Conservation (phyloP, 805 yeast genomes). For the Candida corydali region DNA sequence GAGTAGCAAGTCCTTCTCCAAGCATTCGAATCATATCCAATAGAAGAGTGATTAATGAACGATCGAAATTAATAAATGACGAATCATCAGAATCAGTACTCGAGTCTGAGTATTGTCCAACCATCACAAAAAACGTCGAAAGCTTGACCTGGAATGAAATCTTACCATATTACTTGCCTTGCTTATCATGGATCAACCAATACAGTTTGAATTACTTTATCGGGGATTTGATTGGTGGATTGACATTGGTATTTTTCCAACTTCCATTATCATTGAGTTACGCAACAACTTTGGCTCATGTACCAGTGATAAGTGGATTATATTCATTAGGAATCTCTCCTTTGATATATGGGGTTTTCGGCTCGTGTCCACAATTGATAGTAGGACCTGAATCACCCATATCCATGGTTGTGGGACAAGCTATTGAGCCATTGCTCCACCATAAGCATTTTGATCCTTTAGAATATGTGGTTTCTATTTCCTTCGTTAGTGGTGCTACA, state of each 20-base stretch:
- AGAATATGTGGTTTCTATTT: conserved; percentile 61
- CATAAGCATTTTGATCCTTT: conserved; percentile 34
- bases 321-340: conserved; percentile 38
- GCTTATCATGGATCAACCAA: conserved; percentile 60
- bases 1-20: conserved; percentile 21
- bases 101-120: conserved; percentile 19
- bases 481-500: conserved; percentile 72
- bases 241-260: conserved; percentile 86
- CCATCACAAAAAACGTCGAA: conserved; percentile 16
- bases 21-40: conserved; percentile 21
- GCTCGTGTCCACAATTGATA: conserved; percentile 44
- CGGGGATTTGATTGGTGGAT: conserved; percentile 76
- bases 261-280: conserved; percentile 67
- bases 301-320: conserved; percentile 38
- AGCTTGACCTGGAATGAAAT: conserved; percentile 24
- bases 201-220: conserved; percentile 40
- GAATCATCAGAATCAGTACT: conserved; percentile 8
- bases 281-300: conserved; percentile 40
- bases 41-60: conserved; percentile 17
- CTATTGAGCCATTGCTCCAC: conserved; percentile 40
- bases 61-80: conserved; percentile 7
- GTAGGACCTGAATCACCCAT: conserved; percentile 47
- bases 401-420: conserved; percentile 43
- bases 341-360: conserved; percentile 36
- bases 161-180: conserved; percentile 64